A percentile compares a stretch with the other conserved stretches of the same genome.
Conservation (phyloP, 768 basidiomycete genomes). For the Kwoniella bestiolae region DNA sequence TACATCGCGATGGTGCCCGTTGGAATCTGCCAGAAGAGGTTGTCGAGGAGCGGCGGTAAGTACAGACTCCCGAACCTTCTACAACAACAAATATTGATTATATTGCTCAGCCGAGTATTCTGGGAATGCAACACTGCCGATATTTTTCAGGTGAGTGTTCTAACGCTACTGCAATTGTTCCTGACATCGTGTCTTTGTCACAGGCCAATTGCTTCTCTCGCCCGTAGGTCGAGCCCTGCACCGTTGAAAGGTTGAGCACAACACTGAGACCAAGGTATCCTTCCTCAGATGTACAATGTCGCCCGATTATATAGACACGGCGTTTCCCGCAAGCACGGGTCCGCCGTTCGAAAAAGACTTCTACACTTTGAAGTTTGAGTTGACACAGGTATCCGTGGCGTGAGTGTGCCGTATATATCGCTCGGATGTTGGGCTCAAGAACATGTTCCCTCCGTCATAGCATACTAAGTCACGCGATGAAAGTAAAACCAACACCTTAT, state of each 20-base stretch:
- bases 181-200: background rate
- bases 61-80: background rate
- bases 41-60: conserved; percentile 19
- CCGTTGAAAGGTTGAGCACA: too few species aligned
- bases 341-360: too few species aligned
- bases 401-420: background rate
- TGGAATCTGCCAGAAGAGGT: conserved; percentile 25
- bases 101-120: conserved; percentile 11
- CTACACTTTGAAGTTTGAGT: too few species aligned
- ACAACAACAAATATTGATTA: background rate
- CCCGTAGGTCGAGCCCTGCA: too few species aligned
- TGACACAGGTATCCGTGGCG: too few species aligned
- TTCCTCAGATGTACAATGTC: too few species aligned
- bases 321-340: background rate
- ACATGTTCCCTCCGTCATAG: background rate
- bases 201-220: conserved; percentile 11
- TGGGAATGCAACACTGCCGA: conserved; percentile 20
- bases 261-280: too few species aligned
- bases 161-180: background rate
- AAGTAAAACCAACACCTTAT: background rate
- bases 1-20: conserved; percentile 22
- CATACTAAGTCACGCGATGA: background rate
- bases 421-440: background rate
- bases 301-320: conserved; percentile 11
- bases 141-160: conserved; percentile 12